phyloP scores from a whole-genome alignment of 176 grass and related monocot genomes.

The Zea luxurians region DNA sequence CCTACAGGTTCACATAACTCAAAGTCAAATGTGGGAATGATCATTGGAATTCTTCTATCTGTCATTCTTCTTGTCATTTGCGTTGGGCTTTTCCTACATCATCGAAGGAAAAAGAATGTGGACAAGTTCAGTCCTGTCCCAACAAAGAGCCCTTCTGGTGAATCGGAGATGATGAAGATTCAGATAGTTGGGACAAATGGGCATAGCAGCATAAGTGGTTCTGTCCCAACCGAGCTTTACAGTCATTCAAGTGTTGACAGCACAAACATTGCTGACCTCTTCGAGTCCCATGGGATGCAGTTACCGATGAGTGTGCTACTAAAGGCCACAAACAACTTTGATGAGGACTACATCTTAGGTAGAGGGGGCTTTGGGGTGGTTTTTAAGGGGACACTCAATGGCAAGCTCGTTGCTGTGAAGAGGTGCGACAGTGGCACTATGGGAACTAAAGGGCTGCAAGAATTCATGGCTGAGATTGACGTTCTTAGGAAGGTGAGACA shows the following conservation, averaged over 20 bases:
- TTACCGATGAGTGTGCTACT: conserved; percentile 60
- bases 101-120: conserved; percentile 49
- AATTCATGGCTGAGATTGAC: conserved; percentile 93
- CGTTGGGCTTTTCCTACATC: conserved; percentile 39
- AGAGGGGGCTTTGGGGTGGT: conserved; percentile 90
- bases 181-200: conserved; percentile 44
- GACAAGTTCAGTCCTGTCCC: conserved; percentile 60
- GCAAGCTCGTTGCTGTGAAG: conserved; percentile 76
- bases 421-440: conserved; percentile 57
- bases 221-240: conserved; percentile 36
- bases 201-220: conserved; percentile 26
- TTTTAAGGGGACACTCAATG: conserved; percentile 78
- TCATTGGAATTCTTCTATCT: conserved; percentile 59
- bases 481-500: conserved; percentile 88
- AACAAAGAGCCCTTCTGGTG: conserved; percentile 39
- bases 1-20: conserved; percentile 19
- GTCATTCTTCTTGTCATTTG: conserved; percentile 52
- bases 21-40: conserved; percentile 37
- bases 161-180: conserved; percentile 45
- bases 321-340: conserved; percentile 84
- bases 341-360: conserved; percentile 62
- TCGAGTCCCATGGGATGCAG: conserved; percentile 68
- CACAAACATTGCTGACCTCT: conserved; percentile 40
- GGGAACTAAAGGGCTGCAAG: conserved; percentile 79
- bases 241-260: conserved; percentile 44